Conservation (phyloP, 2,329 filamentous ascomycete species). For the Ceratocystis huliohia region DNA sequence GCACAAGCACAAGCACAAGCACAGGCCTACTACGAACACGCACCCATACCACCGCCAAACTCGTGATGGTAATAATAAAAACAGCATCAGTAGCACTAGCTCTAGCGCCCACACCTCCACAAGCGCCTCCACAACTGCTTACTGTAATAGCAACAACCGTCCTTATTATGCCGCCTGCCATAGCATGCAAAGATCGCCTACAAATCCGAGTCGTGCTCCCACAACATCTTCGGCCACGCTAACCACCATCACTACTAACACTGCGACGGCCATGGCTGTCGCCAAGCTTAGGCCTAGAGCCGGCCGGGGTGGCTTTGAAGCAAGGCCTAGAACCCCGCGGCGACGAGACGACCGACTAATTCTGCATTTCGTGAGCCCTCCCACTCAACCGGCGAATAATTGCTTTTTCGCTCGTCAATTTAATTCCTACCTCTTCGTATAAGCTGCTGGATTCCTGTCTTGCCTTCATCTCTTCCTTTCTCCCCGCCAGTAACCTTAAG, state of each 20-base stretch:
- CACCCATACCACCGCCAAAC: background rate
- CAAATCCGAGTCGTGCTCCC: background rate
- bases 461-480: background rate
- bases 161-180: background rate
- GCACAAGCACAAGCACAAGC: too few relatives aligned
- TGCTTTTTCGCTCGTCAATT: background rate
- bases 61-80: background rate
- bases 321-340: background rate
- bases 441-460: too few relatives aligned
- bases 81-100: background rate
- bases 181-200: background rate
- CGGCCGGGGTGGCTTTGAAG: background rate
- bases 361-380: slow-evolving; percentile 18
- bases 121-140: too few relatives aligned
- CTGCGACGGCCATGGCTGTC: background rate
- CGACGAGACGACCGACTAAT: slow-evolving; percentile 16
- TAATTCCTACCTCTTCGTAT: too few relatives aligned
- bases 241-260: background rate
- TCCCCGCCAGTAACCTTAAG: background rate
- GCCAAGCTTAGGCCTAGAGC: background rate
- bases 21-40: background rate
- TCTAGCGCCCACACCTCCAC: too few relatives aligned
- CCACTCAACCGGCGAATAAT: background rate
- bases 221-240: background rate
- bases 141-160: background rate